A percentile compares a stretch with the other conserved stretches of the same genome.
Conservation (phyloP, 768 basidiomycete species). For the Naganishia kalamii region DNA sequence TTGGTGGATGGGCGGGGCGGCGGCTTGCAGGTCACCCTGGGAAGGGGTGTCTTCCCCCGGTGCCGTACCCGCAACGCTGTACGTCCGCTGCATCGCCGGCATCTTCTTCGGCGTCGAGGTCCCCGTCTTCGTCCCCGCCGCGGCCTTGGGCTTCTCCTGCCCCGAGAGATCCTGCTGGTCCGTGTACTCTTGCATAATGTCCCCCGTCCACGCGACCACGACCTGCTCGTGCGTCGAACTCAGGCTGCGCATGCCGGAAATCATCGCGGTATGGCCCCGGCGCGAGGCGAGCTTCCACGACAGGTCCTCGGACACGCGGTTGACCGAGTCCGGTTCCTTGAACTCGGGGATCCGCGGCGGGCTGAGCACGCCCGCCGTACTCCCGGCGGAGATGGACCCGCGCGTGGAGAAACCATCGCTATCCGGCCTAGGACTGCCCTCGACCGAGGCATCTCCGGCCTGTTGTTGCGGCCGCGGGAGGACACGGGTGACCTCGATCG, state of each 20-base stretch:
- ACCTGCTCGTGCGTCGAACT: constrained; percentile 79
- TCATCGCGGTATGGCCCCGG: constrained; percentile 90
- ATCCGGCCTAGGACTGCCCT: constrained; percentile 33
- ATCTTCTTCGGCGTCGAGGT: constrained; percentile 9
- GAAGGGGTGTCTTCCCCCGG: constrained; percentile 19
- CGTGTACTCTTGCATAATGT: constrained; percentile 56
- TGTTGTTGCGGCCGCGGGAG: constrained; percentile 27
- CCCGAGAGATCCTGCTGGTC: constrained; percentile 19
- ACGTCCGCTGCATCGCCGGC: constrained; percentile 1
- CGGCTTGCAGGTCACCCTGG: background rate
- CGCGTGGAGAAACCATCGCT: constrained; percentile 4
- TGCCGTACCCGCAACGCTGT: constrained; percentile 14
- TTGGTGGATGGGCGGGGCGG: background rate
- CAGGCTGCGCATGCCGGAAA: constrained; percentile 81
- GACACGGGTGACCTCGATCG: constrained; percentile 59
- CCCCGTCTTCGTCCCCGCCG: constrained; percentile 28
- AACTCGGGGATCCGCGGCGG: constrained; percentile 75
- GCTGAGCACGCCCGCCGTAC: constrained; percentile 48
- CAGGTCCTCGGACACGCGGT: constrained; percentile 27
- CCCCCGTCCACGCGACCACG: constrained; percentile 90
- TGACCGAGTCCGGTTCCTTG: constrained; percentile 51
- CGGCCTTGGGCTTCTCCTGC: constrained; percentile 43
- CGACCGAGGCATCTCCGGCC: constrained; percentile 27
- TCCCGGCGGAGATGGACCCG: constrained; percentile 18
- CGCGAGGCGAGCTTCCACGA: constrained; percentile 72